Base-by-base conservation (phyloP, 1,284 basidiomycete genomes). In the Rhodotorula sp. region DNA sequence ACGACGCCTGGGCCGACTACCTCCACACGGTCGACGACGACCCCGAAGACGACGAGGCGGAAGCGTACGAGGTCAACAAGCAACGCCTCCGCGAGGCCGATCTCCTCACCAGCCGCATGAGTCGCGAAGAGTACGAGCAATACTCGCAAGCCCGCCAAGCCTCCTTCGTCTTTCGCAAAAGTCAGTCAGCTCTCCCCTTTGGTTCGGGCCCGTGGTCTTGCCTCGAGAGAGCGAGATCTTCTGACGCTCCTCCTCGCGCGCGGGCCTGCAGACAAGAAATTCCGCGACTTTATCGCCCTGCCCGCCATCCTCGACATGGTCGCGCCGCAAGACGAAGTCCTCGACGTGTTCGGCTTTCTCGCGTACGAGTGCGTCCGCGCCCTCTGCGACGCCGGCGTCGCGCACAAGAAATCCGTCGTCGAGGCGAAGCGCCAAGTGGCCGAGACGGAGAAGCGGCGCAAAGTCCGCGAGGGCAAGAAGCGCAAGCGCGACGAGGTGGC, bases 101-200 rank as follows among this genome's bases (percentile, higher is more conserved):
- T 80, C 92, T 97, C 77, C 91, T 93, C 8, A 98, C 95, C 0
- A 86, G 92, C 63, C 87, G 92, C 81, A 98, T 98, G 54, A 55
- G 54, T 0, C 47, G 43, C 18, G 95, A 97, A 93, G 93, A 98
- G 79, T 98, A 98, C 80, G 91, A 95, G 72, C 93, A 97, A 79
- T 99, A 98, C 80, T 94, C 94, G 3, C 94, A 97, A 79, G 97
- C 95, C 83, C 87, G 95, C 65, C 94, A 97, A 81, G 95, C 95
- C 0, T 93, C 92, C 16, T 99, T 98, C 81, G 59, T 43, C 14
- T 55, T 15, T 28, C 54, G 54, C 54, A 55, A 55, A 7, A 55
- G 54, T 55, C n/a, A n/a, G 54, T 26, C 10, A 26, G 15, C 23
- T 12, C 26, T 12, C 26, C n/a, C 52, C 16, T 26, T 28, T 2